phyloP scores from a whole-genome alignment of 768 basidiomycete genomes.

The Rubroboletus pulcherrimus region DNA sequence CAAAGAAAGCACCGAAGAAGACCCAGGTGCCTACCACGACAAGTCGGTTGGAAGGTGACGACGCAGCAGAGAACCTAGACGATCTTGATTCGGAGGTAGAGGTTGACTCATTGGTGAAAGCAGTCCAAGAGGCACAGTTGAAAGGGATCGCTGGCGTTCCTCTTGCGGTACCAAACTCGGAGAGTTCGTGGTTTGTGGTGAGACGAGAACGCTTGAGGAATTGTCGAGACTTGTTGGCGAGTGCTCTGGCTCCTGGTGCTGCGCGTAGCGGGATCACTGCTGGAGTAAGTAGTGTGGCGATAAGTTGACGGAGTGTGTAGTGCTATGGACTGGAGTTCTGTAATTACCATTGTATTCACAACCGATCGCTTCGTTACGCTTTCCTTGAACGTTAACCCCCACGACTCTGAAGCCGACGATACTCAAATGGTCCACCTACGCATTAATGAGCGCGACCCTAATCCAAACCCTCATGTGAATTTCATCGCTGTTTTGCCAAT shows the following conservation, averaged over 20 bases:
- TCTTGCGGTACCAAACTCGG: constrained; percentile 69
- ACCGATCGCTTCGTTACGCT: neutral
- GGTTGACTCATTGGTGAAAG: constrained; percentile 67
- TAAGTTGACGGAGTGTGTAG: constrained; percentile 11
- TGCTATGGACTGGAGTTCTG: neutral
- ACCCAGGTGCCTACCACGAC: constrained; percentile 49
- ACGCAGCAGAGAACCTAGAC: constrained; percentile 65
- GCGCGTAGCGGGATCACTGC: constrained; percentile 23
- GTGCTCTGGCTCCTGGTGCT: constrained; percentile 38
- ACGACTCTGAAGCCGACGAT: neutral
- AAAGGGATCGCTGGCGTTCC: constrained; percentile 61
- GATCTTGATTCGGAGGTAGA: constrained; percentile 85
- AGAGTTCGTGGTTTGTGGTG: constrained; percentile 78
- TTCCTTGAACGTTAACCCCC: neutral
- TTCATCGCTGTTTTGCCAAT: constrained; percentile 62
- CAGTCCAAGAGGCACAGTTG: constrained; percentile 52
- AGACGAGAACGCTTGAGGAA: constrained; percentile 60
- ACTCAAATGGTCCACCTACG: constrained; percentile 62
- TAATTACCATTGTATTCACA: neutral
- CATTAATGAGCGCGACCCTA: constrained; percentile 62
- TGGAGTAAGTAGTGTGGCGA: constrained; percentile 19
- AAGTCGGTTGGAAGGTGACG: constrained; percentile 53
- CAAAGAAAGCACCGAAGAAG: constrained; percentile 67
- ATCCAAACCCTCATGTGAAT: constrained; percentile 75
- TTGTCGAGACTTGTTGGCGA: constrained; percentile 56